These are phyloP conservation scores for Onygena corvina DNA, from an alignment of 2,329 filamentous ascomycete species.

Conservation along the genomic window DNA sequence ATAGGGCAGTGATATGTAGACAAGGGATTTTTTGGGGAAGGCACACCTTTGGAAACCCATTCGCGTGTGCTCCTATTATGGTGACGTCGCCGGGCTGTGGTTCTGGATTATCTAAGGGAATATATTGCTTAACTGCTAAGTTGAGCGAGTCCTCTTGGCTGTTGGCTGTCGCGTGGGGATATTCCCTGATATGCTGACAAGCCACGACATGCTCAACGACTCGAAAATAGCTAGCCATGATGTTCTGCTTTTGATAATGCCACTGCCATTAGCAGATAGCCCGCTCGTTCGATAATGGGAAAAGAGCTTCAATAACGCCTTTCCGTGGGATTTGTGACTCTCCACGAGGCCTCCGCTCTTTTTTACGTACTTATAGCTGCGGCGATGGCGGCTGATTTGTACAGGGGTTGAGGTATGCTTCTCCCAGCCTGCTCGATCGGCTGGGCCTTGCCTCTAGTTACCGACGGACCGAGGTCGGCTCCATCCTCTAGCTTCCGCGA, in stretches of 20 bases:
- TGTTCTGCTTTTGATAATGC: not conserved
- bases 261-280: too few species aligned
- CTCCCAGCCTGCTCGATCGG: not conserved
- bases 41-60: slow-evolving; percentile 76
- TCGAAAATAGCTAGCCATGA: slow-evolving; percentile 27
- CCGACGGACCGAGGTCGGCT: not conserved
- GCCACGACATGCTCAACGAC: slow-evolving; percentile 63
- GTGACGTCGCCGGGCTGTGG: slow-evolving; percentile 68
- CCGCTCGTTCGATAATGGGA: too few species aligned
- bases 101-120: slow-evolving; percentile 55
- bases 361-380: not conserved
- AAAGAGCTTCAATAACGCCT: too few species aligned
- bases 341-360: not conserved
- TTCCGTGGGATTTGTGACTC: too few species aligned
- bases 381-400: not conserved
- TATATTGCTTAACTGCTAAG: slow-evolving; percentile 79
- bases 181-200: slow-evolving; percentile 71
- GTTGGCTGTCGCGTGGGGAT: slow-evolving; percentile 57
- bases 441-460: not conserved
- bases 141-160: slow-evolving; percentile 63
- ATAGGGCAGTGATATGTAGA: slow-evolving; percentile 27
- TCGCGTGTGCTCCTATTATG: slow-evolving; percentile 76
- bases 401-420: not conserved
- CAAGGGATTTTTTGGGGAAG: not conserved
- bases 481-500: too few species aligned